Percentiles rank a stretch among this genome's conserved stretches.
These are phyloP conservation scores for Sclerotinia nivalis DNA, from an alignment of 2,329 filamentous ascomycete species.

Conservation along the genomic window DNA sequence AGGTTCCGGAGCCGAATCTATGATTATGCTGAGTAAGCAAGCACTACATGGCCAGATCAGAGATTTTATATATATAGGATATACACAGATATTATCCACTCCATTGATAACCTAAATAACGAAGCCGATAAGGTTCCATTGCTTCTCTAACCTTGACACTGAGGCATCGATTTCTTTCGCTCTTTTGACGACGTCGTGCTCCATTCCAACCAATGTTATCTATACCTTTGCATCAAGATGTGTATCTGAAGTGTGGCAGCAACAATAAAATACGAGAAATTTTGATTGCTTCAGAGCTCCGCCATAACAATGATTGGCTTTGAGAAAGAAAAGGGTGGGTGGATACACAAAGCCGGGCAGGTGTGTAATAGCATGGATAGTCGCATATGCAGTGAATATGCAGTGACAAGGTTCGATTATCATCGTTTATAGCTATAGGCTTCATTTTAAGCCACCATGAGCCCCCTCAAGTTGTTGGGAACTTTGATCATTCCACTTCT, in stretches of 20 bases:
- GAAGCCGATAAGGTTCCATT: too few species aligned
- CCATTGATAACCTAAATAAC: too few species aligned
- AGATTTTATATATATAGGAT: too few species aligned
- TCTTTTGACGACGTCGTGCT: not conserved
- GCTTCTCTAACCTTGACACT: not conserved
- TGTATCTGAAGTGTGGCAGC: not conserved
- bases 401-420: not conserved
- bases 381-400: slow-evolving; percentile 21
- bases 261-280: not conserved
- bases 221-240: not conserved
- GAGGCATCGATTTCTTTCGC: not conserved
- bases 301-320: not conserved
- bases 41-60: too few species aligned
- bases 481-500: not conserved
- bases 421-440: not conserved
- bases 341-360: not conserved
- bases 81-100: too few species aligned
- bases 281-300: not conserved
- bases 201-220: not conserved
- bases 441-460: not conserved
- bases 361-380: not conserved
- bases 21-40: too few species aligned
- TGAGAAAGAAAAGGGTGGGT: not conserved
- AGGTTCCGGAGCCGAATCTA: not conserved
- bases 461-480: not conserved